Base-by-base conservation (phyloP, 805 yeast genomes). In the Wickerhamomyces strasburgensis region DNA sequence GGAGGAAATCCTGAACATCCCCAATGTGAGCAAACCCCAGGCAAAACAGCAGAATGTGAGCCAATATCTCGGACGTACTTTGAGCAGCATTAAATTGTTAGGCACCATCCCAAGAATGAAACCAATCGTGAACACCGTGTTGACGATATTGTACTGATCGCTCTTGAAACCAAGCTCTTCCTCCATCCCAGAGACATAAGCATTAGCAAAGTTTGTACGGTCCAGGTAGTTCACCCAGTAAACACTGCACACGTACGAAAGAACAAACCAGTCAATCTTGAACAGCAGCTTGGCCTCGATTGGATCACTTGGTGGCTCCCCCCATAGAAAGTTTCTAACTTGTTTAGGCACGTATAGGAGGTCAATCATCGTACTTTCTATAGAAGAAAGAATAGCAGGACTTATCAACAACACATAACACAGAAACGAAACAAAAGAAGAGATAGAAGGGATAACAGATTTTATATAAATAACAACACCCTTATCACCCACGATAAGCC, bases 171-270 rank as follows among this genome's bases (percentile, higher is more conserved):
- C 46, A 38, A 75, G 47, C 36, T 72, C 83, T 39, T 75, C 76
- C 46, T 74, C 68, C 83, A 80, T 74, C 8, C 85, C 85, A 9
- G 77, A 67, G n/a, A 78, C 80, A 51, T 78, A 79, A 3, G 85
- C 84, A 48, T 73, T 70, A 23, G 70, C 59, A 29, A 75, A 56
- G 37, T 76, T 77, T 11, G 73, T 62, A 47, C 79, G 64, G 54
- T 78, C 84, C 23, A 80, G 64, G 52, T 76, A 78, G 46, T 78
- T 78, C 39, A 67, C 62, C 57, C 56, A 51, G 32, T 48, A 51
- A 16, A 51, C 40, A 17, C 50, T 46, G 23, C 52, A 46, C 29
- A 46, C 44, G 27, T 44, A 51, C 14, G 47, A 37, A 8, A 51
- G 35, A 10, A 51, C 56, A 32, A 50, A 49, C 40, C 56, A 49